Evolutionary conservation across 1,284 basidiomycete species (phyloP), one percentile per base, ranked within the genome.

Genomic region (Ganoderma boninense): DNA sequence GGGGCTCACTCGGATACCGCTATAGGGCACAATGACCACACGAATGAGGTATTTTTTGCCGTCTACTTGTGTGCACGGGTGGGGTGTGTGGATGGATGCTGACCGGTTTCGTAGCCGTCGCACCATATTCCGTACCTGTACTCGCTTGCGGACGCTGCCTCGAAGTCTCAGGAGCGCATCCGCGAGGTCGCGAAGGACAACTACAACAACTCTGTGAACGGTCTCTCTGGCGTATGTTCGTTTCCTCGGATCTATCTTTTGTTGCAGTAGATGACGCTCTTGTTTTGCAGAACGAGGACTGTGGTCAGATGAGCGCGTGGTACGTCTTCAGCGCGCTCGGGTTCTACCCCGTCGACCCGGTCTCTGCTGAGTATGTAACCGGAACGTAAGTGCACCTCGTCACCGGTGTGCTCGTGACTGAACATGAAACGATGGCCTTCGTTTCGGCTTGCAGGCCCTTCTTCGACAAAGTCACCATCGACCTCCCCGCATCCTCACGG

Each of bases 301-400:
- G 94, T 74, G 94, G 95, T 0, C 95, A 96, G 79, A 95, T 95
- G 93, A 93, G 91, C 75, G 92, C 94, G 0, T 96, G 94, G 94
- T 95, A 92, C 77, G 85, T 95, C 14, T 96, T 95, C 81, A 90
- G 89, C 59, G 89, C 92, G 1, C 84, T 96, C 77, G 94, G 95
- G 0, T 92, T 96, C 81, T 96, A 96, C 76, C 94, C 94, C n/a
- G 93, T 96, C 64, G 90, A 95, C 78, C 93, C 94, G 0, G 91
- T 92, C 0, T 92, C 90, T 0, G 87, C 88, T 8, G 87, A 89
- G 75, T 95, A 95, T 70, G 84, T 95, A 66, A 84, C 95, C 57
- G 93, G 93, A 72, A 89, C 90, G 87, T 92, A 66, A 65, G 32
- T 29, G 26, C 26, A 29, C 26, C 26, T 29, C 26, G 26, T 29